phyloP scores from a whole-genome alignment of 129 eudicot genomes.

The Cynara cardunculus region DNA sequence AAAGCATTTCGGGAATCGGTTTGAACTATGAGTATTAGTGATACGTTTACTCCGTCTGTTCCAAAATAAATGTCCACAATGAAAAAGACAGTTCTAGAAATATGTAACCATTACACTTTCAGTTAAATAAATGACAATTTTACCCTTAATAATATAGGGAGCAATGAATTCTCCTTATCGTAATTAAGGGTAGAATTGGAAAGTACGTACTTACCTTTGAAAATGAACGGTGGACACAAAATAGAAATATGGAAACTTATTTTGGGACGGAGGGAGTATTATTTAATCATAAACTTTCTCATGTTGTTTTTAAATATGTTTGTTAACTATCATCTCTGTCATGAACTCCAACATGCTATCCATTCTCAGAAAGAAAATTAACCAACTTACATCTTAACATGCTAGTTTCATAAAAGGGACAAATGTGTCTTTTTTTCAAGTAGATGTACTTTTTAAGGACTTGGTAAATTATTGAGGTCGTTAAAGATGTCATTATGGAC shows the following conservation, averaged over 20 bases:
- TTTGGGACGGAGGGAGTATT: background rate
- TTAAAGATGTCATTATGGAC: background rate
- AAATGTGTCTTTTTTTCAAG: background rate
- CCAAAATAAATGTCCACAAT: background rate
- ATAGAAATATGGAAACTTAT: background rate
- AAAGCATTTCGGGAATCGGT: too few species aligned
- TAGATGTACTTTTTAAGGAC: background rate
- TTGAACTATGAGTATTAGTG: too few species aligned
- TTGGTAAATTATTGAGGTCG: background rate
- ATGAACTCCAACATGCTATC: background rate
- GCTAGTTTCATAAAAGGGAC: background rate
- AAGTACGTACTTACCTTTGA: background rate
- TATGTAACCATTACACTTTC: background rate
- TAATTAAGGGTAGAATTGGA: background rate
- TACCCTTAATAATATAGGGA: background rate
- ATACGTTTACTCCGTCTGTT: background rate
- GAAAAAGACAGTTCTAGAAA: background rate
- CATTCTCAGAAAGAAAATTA: background rate
- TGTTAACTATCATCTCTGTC: background rate
- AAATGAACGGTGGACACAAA: background rate
- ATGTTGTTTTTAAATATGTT: too few species aligned
- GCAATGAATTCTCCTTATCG: background rate
- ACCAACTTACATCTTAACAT: background rate
- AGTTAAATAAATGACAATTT: background rate
- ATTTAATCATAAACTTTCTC: background rate